phyloP scores from a whole-genome alignment of 306 rosid genomes.

The Quercus bicolor region DNA sequence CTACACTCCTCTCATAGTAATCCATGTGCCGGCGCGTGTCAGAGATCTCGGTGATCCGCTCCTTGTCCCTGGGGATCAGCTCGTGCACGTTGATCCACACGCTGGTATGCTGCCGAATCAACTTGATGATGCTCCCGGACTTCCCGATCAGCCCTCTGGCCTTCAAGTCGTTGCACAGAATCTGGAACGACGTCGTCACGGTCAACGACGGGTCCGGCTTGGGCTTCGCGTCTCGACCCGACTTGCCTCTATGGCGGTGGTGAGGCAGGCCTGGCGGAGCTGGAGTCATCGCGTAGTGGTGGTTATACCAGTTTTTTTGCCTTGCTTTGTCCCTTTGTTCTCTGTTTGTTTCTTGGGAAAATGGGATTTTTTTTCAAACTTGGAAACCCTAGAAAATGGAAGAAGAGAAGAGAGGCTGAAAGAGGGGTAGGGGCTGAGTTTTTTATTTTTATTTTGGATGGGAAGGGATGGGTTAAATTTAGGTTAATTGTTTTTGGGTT shows the following conservation, averaged over 20 bases:
- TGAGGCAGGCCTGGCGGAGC: neutral
- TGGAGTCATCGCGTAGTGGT: constrained; percentile 40
- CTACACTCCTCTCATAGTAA: no score
- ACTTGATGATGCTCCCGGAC: constrained; percentile 91
- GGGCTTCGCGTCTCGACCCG: constrained; percentile 43
- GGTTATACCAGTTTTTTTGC: constrained; percentile 51
- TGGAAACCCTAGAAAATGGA: constrained; percentile 41
- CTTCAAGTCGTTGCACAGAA: constrained; percentile 81
- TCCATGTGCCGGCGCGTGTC: constrained; percentile 78
- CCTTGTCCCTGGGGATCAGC: constrained; percentile 79
- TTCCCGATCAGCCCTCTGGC: constrained; percentile 95
- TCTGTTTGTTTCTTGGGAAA: constrained; percentile 22
- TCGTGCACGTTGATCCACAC: constrained; percentile 99
- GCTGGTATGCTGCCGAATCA: constrained; percentile 92
- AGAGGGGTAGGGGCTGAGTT: no score
- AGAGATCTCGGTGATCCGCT: constrained; percentile 84
- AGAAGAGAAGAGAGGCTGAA: neutral
- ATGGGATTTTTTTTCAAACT: neutral
- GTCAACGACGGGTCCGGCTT: constrained; percentile 43
- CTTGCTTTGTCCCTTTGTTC: neutral
- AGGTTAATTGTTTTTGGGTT: no score
- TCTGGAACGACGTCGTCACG: constrained; percentile 76
- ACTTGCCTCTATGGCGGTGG: constrained; percentile 58
- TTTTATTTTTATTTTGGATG: no score
- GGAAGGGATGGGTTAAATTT: no score